Evolutionary conservation across 768 basidiomycete genomes (phyloP).

Genomic region (Tulasnella sp.): DNA sequence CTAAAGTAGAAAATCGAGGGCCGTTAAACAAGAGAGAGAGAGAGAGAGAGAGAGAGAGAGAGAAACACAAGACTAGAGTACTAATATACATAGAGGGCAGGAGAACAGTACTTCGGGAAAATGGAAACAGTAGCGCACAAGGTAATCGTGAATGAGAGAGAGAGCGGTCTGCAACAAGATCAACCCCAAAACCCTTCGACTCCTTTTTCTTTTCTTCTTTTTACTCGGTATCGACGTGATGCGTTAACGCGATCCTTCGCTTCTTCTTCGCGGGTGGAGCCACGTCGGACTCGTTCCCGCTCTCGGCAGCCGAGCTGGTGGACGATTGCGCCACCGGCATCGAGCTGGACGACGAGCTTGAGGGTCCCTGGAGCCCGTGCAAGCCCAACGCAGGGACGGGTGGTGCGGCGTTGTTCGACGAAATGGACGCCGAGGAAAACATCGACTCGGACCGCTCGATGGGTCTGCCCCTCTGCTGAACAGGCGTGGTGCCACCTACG

Average conservation of each 20-base stretch:
- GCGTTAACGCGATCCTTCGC: conserved; percentile 66
- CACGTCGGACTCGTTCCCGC: conserved; percentile 38
- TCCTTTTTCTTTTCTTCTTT: background rate
- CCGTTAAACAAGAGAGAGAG: background rate
- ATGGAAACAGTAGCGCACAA: no score
- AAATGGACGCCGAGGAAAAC: background rate
- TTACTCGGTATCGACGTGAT: conserved; percentile 32
- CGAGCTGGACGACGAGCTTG: background rate
- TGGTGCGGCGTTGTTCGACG: background rate
- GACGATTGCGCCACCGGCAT: background rate
- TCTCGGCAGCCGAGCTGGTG: background rate
- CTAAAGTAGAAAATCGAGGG: background rate
- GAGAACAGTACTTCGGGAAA: background rate
- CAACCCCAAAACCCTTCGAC: no score
- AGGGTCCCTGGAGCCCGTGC: conserved; percentile 17
- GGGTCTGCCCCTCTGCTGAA: background rate
- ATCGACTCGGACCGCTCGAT: conserved; percentile 13
- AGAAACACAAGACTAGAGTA: background rate
- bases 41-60: no score
- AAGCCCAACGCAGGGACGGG: conserved; percentile 22
- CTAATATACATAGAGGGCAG: background rate
- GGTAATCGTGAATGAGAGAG: no score
- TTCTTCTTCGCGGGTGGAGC: conserved; percentile 82
- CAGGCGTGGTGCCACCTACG: background rate
- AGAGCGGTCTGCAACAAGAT: no score